phyloP scores from a whole-genome alignment of 2,329 filamentous ascomycete genomes.

The Biscogniauxia mediterranea region DNA sequence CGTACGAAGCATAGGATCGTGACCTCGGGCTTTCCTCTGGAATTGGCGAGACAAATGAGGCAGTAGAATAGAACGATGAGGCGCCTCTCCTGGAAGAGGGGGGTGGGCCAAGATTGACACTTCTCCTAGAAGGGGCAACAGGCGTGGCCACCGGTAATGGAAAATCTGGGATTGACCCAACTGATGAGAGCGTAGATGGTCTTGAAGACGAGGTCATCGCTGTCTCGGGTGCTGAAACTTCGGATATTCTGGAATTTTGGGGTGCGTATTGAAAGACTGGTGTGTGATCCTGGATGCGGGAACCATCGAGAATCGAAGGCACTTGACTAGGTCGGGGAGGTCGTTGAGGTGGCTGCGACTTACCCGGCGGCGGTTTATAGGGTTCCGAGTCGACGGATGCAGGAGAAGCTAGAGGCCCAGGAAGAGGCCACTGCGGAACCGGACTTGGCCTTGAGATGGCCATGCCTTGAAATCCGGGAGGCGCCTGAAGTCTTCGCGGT shows the following conservation, averaged over 20 bases:
- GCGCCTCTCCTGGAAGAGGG: slow-evolving; percentile 59
- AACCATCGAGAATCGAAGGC: slow-evolving; percentile 57
- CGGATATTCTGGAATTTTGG: slow-evolving; percentile 37
- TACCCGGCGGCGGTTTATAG: slow-evolving; percentile 51
- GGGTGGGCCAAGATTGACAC: slow-evolving; percentile 57
- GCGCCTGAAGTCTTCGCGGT: slow-evolving; percentile 35
- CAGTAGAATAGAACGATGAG: slow-evolving; percentile 64
- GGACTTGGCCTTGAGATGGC: slow-evolving; percentile 50
- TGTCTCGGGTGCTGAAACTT: slow-evolving; percentile 46
- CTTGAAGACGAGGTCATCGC: slow-evolving; percentile 48
- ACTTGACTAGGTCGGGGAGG: slow-evolving; percentile 60
- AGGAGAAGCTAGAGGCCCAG: slow-evolving; percentile 28
- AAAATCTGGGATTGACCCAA: slow-evolving; percentile 60
- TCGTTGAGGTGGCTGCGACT: slow-evolving; percentile 53
- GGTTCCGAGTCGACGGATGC: slow-evolving; percentile 33
- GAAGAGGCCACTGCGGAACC: slow-evolving; percentile 38
- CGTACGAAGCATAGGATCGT: slow-evolving; percentile 62
- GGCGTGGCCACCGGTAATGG: slow-evolving; percentile 42
- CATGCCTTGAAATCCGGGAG: slow-evolving; percentile 36
- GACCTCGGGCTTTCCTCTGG: slow-evolving; percentile 65
- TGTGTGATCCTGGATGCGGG: slow-evolving; percentile 54
- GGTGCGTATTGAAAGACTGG: slow-evolving; percentile 51
- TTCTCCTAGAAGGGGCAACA: slow-evolving; percentile 42
- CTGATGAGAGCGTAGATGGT: slow-evolving; percentile 52
- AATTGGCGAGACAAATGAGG: slow-evolving; percentile 71